Base-by-base conservation (phyloP, 306 rosid species). In the Prunus fruticosa region DNA sequence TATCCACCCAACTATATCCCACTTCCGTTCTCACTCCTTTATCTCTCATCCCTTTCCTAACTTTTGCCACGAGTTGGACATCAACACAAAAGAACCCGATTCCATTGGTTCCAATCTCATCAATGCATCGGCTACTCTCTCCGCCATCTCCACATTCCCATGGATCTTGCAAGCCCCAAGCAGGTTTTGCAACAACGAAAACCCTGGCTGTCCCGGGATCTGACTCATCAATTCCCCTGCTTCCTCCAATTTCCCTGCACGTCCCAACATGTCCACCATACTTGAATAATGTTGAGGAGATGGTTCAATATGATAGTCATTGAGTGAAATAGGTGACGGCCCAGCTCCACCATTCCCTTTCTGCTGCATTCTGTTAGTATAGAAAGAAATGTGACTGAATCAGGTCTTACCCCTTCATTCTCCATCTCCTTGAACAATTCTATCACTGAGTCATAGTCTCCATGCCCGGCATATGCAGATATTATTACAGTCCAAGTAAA, bases 191-290 rank as follows among this genome's bases (percentile, higher is more conserved):
- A 90, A 69, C 79, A 85, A 88, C 14, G 91, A 87, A 64, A 89
- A 58, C 58, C 92, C 88, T 20, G 93, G 96, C 56, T 86, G 84
- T 30, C 89, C 91, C 0, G 97, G 91, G 73, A 91, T 88, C 85
- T 76, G 79, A 12, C 76, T 50, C 74, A 79, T 60, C 90, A 91
- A 72, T 30, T 80, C 81, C 81, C 86, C 89, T 8, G 98, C 97
- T 79, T 89, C 93, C 51, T 85, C 83, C 67, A 93, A 73, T 54
- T 47, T 76, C 46, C 97, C 97, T 19, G 84, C 91, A 2, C 98
- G 90, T 8, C 97, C 93, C 56, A 89, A 52, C 92, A 93, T 83
- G 83, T 91, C 98, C 71, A 89, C 98, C 92, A 93, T 89, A 15
- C 86, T 67, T 60, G 95, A 87, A 52, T 84, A 91, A 75, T 93